These are phyloP conservation scores for Hymenoscyphus albidus DNA, from an alignment of 2,329 filamentous ascomycete species.

Conservation along the genomic window DNA sequence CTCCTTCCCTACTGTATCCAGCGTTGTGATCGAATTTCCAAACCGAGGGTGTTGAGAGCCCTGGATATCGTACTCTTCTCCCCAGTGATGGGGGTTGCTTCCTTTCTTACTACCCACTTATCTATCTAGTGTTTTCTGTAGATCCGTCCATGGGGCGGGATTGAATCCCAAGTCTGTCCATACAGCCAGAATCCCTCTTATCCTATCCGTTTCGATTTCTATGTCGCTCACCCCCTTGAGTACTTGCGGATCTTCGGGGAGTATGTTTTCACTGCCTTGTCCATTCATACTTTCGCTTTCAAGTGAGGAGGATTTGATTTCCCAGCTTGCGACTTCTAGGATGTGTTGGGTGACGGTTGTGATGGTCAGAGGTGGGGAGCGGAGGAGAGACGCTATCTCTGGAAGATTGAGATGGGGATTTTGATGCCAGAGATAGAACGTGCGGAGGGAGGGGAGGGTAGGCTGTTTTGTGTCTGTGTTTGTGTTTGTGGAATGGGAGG, in stretches of 20 bases:
- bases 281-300: not conserved
- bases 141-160: not conserved
- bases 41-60: too few relatives aligned
- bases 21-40: too few relatives aligned
- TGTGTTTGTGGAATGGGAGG: constrained; percentile 25
- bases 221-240: not conserved
- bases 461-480: constrained; percentile 12
- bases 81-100: not conserved
- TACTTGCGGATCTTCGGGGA: not conserved
- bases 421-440: constrained; percentile 62
- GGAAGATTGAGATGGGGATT: constrained; percentile 47
- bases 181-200: constrained; percentile 41
- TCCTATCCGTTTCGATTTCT: constrained; percentile 39
- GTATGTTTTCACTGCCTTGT: not conserved
- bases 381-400: constrained; percentile 51
- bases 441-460: constrained; percentile 42
- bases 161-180: constrained; percentile 8
- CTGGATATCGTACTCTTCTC: too few relatives aligned
- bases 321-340: constrained; percentile 49
- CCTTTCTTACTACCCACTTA: not conserved
- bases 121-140: not conserved
- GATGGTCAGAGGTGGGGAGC: constrained; percentile 55
- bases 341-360: constrained; percentile 58
- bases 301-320: constrained; percentile 26
- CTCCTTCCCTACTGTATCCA: too few relatives aligned